phyloP scores from a whole-genome alignment of 768 basidiomycete genomes.

The Pulveroboletus sp. region DNA sequence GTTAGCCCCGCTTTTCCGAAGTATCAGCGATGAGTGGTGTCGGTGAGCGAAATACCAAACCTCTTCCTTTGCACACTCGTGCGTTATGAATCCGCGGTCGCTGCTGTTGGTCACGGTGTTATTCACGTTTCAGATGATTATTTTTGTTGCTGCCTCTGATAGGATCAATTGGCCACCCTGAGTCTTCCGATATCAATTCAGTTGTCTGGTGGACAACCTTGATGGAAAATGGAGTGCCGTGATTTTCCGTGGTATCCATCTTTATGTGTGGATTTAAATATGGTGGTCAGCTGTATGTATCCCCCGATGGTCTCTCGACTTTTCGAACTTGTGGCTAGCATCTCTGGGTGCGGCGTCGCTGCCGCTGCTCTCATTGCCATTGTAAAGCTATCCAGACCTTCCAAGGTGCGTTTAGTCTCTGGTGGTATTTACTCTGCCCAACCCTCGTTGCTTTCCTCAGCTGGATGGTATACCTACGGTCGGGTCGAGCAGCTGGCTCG shows the following conservation, averaged over 20 bases:
- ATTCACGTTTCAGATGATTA: no score
- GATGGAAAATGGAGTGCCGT: background rate
- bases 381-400: background rate
- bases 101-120: no score
- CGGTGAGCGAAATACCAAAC: no score
- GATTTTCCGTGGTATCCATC: background rate
- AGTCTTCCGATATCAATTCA: no score
- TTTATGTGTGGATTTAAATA: no score
- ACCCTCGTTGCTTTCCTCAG: background rate
- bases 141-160: no score
- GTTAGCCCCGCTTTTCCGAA: no score
- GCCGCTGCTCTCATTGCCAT: background rate
- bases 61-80: no score
- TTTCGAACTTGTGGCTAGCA: background rate
- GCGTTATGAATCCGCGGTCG: no score
- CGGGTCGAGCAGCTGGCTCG: constrained; percentile 22
- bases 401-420: background rate
- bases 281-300: background rate
- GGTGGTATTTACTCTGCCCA: background rate
- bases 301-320: background rate
- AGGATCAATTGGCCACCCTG: no score
- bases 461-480: constrained; percentile 28
- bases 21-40: no score
- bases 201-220: no score
- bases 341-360: background rate